Base-by-base conservation (phyloP, 257 asterid genomes). In the Gardenia jasminoides region DNA sequence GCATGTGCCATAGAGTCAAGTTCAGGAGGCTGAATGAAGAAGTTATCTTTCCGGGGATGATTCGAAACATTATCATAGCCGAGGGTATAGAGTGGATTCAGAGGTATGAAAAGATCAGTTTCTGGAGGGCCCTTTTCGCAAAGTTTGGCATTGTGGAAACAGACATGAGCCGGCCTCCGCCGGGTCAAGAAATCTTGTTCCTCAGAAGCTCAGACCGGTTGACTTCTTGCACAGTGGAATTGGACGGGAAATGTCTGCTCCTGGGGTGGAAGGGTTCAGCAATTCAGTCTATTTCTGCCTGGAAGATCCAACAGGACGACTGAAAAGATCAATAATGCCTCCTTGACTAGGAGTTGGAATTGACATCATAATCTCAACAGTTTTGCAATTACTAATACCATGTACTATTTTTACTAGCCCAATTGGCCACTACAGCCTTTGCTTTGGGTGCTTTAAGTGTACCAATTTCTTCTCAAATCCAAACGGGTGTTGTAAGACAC, bases 261-360 rank as follows among this genome's bases (percentile, higher is more conserved):
- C 26, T 87, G 20, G 87, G 88, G 17, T 88, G 91, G 90, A 82
- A 84, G 22, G 91, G 82, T 41, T 76, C 87, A n/a, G 86, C 90
- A 5, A 33, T 89, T 19, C 48, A 46, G 26, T 86, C 86, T 41
- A 48, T 89, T 62, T 89, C 93, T 24, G 85, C 85, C 31, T 88
- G 89, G 89, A 88, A 81, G 80, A 78, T 47, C 22, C 36, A 64
- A 10, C 44, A 72, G 11, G 58, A 44, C 8, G 30, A 68, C 12
- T 67, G 28, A 69, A 41, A 17, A 43, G 13, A n/a, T 6, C 73
- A 41, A 20, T 36, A 66, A 13, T 61, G 31, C 67, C 67, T 24
- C 6, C 33, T 61, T 48, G 41, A 36, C 19, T 31, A 61, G 67
- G 16, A 61, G 16, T 61, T 61, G 67, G 67, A 24, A n/a, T n/a